Base-by-base conservation (phyloP, 768 basidiomycete species). In the Tulasnella sp. region DNA sequence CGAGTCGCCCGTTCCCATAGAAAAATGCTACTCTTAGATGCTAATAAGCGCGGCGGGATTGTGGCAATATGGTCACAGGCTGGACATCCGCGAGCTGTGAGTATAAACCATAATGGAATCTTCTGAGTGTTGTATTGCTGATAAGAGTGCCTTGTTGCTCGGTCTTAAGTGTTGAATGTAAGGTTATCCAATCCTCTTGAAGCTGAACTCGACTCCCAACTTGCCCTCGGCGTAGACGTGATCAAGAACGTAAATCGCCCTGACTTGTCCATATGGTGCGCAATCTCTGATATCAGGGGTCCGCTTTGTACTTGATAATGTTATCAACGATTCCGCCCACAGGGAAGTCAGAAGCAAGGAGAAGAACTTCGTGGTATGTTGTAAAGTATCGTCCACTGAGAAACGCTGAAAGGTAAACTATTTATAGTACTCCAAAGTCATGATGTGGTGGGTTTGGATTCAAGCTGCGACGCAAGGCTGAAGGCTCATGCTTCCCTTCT, bases 271-370 rank as follows among this genome's bases (percentile, higher is more conserved):
- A 85, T 69, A 5, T 31, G 48, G 34, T 55, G n/a, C n/a, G n/a
- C n/a, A n/a, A n/a, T n/a, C n/a, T n/a, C n/a, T n/a, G n/a, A n/a
- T n/a, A n/a, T n/a, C n/a, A n/a, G n/a, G n/a, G n/a, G n/a, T n/a
- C n/a, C n/a, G n/a, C n/a, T n/a, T n/a, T n/a, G n/a, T n/a, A n/a
- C n/a, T n/a, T n/a, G n/a, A n/a, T n/a, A n/a, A n/a, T 30, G 30
- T 11, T 45, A 46, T 42, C 34, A 56, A 17, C 27, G 4, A 41
- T 31, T 21, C n/a, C 38, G 19, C 38, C 34, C 52, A 24, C 69
- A 89, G 87, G 92, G 93, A 97, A 73, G 93, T 97, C 17, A 78
- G 93, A 60, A 84, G 85, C 63, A 81, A 81, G 69, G 80, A 85
- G 69, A 79, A 85, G 51, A 84, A 93, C 65, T 56, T 56, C 27